Evolutionary conservation across 1,284 basidiomycete genomes (phyloP), one percentile per base, ranked within the genome.

Genomic region (Austroboletus olivaceoglutinosus): DNA sequence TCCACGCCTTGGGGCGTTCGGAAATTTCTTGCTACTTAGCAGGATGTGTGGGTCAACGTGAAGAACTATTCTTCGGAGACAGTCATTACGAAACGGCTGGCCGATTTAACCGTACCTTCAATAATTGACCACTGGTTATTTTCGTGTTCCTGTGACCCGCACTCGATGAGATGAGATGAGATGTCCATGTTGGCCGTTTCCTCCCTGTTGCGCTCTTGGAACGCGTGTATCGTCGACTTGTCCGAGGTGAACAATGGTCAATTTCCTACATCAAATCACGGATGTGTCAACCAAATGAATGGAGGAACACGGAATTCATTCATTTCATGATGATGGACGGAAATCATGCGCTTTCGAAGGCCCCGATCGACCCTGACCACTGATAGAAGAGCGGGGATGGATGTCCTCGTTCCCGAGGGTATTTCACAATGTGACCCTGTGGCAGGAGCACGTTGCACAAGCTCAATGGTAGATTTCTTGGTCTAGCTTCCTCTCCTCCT

Each of bases 361-460:
- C 41, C 29, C 53, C 19, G 42, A 25, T 36, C 7, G 37, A 51
- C 59, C 59, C 59, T 64, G 58, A 60, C 47, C 36, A 29, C 23
- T 40, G 29, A 45, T 39, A 41, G 44, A 46, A 43, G 43, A 43
- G 44, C 15, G 30, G 21, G 2, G 0, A n/a, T n/a, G 23, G 13
- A 43, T 41, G 29, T 21, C 50, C 38, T 47, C 42, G 25, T 48
- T 57, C 43, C 27, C n/a, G n/a, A 39, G 34, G 31, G 42, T 27
- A 42, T 51, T 52, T 56, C 60, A 56, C 47, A 52, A 49, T 15
- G 33, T 38, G 33, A 11, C 51, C 21, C 29, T 58, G 54, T 52
- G 61, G 51, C 51, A 55, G 45, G 50, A 40, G 43, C 59, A 45
- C 59, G 43, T 52, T 44, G 40, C 10, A 10, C 25, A 30, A 19